Conservation (phyloP, 2,329 filamentous ascomycete genomes). For the Proliferodiscus dingleyae region DNA sequence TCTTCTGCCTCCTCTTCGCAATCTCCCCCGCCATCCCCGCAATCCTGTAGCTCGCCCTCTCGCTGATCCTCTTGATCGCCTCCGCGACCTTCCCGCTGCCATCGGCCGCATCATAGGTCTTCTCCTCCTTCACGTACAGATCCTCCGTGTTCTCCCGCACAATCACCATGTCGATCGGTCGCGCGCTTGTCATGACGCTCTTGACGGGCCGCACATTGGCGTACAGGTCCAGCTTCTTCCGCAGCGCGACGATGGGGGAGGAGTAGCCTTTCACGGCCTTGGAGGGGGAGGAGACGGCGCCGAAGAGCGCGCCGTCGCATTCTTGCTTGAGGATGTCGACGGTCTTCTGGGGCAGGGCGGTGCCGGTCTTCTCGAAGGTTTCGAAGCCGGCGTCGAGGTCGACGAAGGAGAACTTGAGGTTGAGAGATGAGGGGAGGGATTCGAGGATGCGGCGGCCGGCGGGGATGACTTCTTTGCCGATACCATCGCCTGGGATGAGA, state of each 20-base stretch:
- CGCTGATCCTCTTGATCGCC: constrained; percentile 94
- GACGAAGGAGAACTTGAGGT: constrained; percentile 90
- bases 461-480: constrained; percentile 97
- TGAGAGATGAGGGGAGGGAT: constrained; percentile 83
- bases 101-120: constrained; percentile 67
- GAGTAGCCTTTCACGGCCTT: constrained; percentile 92
- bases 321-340: constrained; percentile 83
- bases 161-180: constrained; percentile 82
- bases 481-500: constrained; percentile 96
- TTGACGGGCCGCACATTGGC: constrained; percentile 97
- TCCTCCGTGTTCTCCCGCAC: constrained; percentile 99
- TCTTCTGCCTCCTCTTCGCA: constrained; percentile 77
- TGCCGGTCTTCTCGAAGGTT: constrained; percentile 85
- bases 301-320: constrained; percentile 94
- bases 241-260: constrained; percentile 80
- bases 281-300: constrained; percentile 88
- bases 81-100: constrained; percentile 78
- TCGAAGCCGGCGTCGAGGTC: constrained; percentile 91
- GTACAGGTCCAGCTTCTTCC: constrained; percentile 91
- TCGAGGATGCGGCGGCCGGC: constrained; percentile 88
- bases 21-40: constrained; percentile 93
- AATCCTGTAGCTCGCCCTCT: constrained; percentile 79
- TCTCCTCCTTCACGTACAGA: constrained; percentile 86
- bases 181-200: constrained; percentile 59
- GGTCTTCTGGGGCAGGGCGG: constrained; percentile 83